Evolutionary conservation across 2,329 filamentous ascomycete genomes (phyloP).

Genomic region (Cladosporium velox): DNA sequence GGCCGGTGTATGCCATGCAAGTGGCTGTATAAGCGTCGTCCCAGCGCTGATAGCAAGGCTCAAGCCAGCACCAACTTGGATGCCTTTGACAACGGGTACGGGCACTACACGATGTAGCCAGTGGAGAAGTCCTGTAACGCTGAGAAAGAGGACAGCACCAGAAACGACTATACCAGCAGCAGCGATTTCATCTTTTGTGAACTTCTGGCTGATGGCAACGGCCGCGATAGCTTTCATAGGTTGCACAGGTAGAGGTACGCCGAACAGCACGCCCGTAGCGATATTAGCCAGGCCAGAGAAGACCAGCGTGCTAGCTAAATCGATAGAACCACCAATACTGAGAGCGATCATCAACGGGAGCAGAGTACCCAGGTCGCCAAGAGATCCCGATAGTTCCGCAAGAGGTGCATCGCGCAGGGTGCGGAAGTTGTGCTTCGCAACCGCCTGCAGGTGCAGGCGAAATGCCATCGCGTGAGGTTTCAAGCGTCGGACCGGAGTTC

Average conservation of each 20-base stretch:
- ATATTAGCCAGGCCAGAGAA: constrained; percentile 89
- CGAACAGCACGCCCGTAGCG: constrained; percentile 76
- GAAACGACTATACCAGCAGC: constrained; percentile 82
- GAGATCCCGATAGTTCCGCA: constrained; percentile 81
- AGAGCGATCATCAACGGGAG: constrained; percentile 88
- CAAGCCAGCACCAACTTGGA: constrained; percentile 88
- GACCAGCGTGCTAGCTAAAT: constrained; percentile 79
- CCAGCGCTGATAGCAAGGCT: constrained; percentile 80
- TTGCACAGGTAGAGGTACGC: constrained; percentile 87
- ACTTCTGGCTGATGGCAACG: constrained; percentile 72
- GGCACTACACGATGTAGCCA: constrained; percentile 76
- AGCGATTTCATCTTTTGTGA: constrained; percentile 70
- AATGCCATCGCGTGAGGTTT: background rate
- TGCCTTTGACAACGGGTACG: constrained; percentile 87
- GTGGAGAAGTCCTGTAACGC: constrained; percentile 73
- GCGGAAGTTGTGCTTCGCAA: constrained; percentile 53
- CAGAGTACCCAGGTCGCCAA: constrained; percentile 87
- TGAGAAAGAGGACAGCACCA: constrained; percentile 71
- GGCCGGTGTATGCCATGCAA: constrained; percentile 67
- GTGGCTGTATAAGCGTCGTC: constrained; percentile 63
- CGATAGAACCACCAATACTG: constrained; percentile 74
- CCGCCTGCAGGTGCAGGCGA: constrained; percentile 28
- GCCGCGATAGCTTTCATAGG: constrained; percentile 90
- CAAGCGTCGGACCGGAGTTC: background rate
- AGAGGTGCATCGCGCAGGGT: constrained; percentile 60